Percentiles rank a stretch among this genome's conserved stretches.
These are phyloP conservation scores for Solanum tarijense DNA, from an alignment of 257 asterid species.

Conservation along the genomic window DNA sequence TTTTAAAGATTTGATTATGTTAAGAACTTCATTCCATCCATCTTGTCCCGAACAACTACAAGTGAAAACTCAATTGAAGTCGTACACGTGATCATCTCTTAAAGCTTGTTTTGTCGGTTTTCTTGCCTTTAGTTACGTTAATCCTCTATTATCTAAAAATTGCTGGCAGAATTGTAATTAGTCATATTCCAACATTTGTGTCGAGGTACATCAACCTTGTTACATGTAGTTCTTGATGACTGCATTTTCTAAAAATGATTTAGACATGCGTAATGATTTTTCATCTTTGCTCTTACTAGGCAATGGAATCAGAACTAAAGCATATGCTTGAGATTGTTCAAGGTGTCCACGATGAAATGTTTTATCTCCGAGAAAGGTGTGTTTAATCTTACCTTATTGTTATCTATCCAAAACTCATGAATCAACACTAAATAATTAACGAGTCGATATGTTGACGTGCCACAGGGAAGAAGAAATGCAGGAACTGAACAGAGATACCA, in stretches of 20 bases:
- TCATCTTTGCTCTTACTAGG: conserved; percentile 14
- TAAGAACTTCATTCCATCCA: not conserved
- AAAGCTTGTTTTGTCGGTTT: not conserved
- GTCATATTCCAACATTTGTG: not conserved
- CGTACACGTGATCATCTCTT: not conserved
- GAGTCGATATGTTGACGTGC: not conserved
- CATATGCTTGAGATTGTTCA: conserved; percentile 54
- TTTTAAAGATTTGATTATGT: not conserved
- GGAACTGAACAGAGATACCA: conserved; percentile 50
- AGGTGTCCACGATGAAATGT: conserved; percentile 71
- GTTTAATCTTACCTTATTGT: not conserved
- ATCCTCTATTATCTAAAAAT: not conserved
- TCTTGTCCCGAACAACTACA: not conserved
- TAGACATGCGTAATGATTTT: not conserved
- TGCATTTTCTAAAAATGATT: not conserved
- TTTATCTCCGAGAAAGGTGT: conserved; percentile 64
- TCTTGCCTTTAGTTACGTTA: not conserved
- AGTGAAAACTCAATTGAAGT: not conserved
- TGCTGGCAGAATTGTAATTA: not conserved
- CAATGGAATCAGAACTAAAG: conserved; percentile 69
- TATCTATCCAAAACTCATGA: not conserved
- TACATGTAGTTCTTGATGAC: not conserved
- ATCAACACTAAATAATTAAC: not conserved
- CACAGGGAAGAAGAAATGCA: conserved; percentile 81
- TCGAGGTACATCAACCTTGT: not conserved